Percentiles rank a stretch among this genome's conserved stretches.
Evolutionary conservation across 768 basidiomycete species (phyloP).

Genomic region (Exidia glandulosa): DNA sequence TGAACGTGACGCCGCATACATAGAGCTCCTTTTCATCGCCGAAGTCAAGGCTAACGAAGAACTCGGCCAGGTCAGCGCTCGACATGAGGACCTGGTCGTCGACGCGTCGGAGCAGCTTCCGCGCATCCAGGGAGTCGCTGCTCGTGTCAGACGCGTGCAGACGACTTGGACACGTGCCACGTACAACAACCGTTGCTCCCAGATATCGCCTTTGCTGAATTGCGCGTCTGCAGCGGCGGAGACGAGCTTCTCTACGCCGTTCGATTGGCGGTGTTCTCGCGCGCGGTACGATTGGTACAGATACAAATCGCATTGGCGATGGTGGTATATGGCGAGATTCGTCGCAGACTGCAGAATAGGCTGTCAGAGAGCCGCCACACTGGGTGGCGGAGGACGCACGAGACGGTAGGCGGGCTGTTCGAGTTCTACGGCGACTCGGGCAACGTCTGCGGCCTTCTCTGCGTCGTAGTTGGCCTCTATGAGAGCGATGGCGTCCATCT

Average conservation of each 20-base stretch:
- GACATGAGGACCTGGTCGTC: slow-evolving; percentile 22
- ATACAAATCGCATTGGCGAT: slow-evolving; percentile 36
- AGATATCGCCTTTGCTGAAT: slow-evolving; percentile 32
- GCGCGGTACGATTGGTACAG: slow-evolving; percentile 33
- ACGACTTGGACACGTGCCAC: background rate
- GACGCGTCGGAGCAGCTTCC: slow-evolving; percentile 32
- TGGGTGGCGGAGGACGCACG: background rate
- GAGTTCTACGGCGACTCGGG: too few relatives aligned
- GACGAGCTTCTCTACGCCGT: slow-evolving; percentile 7
- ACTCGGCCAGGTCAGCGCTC: slow-evolving; percentile 25
- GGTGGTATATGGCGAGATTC: slow-evolving; percentile 34
- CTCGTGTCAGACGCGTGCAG: background rate
- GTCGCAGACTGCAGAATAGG: slow-evolving; percentile 23
- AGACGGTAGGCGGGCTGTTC: too few relatives aligned
- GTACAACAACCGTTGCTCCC: slow-evolving; percentile 31
- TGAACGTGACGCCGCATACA: slow-evolving; percentile 32
- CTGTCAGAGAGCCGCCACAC: background rate
- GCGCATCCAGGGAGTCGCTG: slow-evolving; percentile 27
- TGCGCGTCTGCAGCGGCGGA: slow-evolving; percentile 26
- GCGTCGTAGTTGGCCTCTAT: too few relatives aligned
- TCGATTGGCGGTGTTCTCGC: slow-evolving; percentile 1
- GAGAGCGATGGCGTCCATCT: too few relatives aligned
- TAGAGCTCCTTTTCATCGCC: slow-evolving; percentile 24
- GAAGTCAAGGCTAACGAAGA: slow-evolving; percentile 28
- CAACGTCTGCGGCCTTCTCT: too few relatives aligned